These are phyloP conservation scores for Prunus davidiana DNA, from an alignment of 306 rosid genomes.

Conservation along the genomic window DNA sequence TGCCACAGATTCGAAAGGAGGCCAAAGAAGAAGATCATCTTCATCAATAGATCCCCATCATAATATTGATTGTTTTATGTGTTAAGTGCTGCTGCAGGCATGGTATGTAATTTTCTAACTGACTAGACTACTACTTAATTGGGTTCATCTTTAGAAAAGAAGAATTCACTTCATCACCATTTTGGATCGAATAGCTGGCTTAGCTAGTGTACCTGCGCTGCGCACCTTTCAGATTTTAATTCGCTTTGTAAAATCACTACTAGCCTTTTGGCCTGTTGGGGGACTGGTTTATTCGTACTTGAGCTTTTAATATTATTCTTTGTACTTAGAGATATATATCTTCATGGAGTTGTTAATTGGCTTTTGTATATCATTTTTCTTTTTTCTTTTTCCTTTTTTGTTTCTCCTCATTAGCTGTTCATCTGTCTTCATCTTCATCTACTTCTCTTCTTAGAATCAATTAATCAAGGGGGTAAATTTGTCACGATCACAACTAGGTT, in stretches of 20 bases:
- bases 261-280: conserved; percentile 4
- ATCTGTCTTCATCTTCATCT: background rate
- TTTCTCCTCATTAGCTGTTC: background rate
- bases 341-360: background rate
- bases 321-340: conserved; percentile 26
- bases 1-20: conserved; percentile 57
- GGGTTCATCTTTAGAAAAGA: conserved; percentile 12
- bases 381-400: no score
- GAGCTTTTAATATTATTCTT: conserved; percentile 26
- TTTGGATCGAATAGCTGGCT: background rate
- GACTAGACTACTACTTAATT: background rate
- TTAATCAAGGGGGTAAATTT: background rate
- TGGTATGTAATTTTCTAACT: conserved; percentile 20
- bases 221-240: background rate
- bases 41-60: background rate
- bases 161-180: conserved; percentile 1
- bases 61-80: conserved; percentile 6
- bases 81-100: conserved; percentile 1
- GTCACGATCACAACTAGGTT: conserved; percentile 5
- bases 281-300: background rate
- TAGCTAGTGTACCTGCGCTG: background rate
- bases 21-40: conserved; percentile 20
- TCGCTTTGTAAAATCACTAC: conserved; percentile 9
- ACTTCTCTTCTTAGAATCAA: background rate
- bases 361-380: background rate